Evolutionary conservation across 257 asterid species (phyloP).

Genomic region (Leptodermis oblonga): DNA sequence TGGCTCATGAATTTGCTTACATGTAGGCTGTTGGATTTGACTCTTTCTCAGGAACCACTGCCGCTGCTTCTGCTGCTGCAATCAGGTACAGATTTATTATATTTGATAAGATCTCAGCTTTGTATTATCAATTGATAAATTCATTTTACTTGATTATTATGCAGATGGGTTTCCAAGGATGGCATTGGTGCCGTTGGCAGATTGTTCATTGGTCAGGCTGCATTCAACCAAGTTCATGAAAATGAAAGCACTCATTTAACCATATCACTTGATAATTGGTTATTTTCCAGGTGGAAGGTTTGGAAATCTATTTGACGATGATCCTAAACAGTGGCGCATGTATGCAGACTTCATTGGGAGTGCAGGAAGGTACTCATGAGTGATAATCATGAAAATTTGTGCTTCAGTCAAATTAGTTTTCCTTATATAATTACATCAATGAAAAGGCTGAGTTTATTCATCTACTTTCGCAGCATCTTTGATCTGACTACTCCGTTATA

Average conservation of each 20-base stretch:
- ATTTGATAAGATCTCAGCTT: neutral
- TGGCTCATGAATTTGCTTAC: constrained; percentile 19
- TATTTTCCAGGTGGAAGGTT: constrained; percentile 81
- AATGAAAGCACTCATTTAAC: constrained; percentile 5
- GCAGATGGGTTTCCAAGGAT: constrained; percentile 97
- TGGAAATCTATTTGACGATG: constrained; percentile 92
- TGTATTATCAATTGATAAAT: neutral
- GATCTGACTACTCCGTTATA: constrained; percentile 81
- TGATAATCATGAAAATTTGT: neutral
- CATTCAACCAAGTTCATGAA: constrained; percentile 20
- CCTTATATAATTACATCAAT: neutral
- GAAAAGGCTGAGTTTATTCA: constrained; percentile 4
- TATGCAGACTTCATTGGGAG: constrained; percentile 97
- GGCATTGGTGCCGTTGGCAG: constrained; percentile 99
- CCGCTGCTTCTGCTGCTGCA: constrained; percentile 96
- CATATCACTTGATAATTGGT: constrained; percentile 18
- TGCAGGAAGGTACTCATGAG: constrained; percentile 69
- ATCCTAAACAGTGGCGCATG: constrained; percentile 98
- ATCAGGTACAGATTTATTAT: constrained; percentile 49
- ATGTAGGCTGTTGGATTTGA: constrained; percentile 94
- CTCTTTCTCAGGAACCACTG: constrained; percentile 86
- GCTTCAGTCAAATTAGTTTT: neutral
- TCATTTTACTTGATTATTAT: constrained; percentile 17
- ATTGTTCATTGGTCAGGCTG: constrained; percentile 66
- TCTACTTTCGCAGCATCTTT: constrained; percentile 69